Base-by-base conservation (phyloP, 108 stramenopile genomes). In the Fragilaria crotonensis region DNA sequence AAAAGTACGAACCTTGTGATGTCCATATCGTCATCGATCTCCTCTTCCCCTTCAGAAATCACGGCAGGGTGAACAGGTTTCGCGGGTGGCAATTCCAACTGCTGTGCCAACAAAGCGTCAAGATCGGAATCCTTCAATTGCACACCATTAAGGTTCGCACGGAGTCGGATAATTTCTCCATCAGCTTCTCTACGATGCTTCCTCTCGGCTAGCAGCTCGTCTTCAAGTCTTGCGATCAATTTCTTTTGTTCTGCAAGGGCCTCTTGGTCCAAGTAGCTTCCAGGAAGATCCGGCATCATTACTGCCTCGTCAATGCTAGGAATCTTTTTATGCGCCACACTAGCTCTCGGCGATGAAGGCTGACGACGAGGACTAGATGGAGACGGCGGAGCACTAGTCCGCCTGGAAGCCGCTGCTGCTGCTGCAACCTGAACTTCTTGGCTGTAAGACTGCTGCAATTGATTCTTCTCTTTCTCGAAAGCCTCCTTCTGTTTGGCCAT, bases 111-210 rank as follows among this genome's bases (percentile, higher is more conserved):
- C 48, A 81, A 72, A 52, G 72, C 79, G 56, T 82, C 74, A n/a
- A 85, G 71, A 46, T 80, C 81, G 25, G 74, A 64, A 59, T 88
- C 85, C 49, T 74, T 71, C 36, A 81, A 63, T 49, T 68, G 64
- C 17, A 84, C 78, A 26, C 82, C 82, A 48, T 73, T 87, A 41
- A 87, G 71, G 19, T 79, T 76, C 2, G 91, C 81, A 5, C 85
- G 77, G 33, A 93, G 67, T 52, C 76, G 76, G 36, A 85, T 93
- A 49, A 93, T 79, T 59, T 93, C 85, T 7, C 72, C 84, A 59
- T 85, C 84, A 20, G 85, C 84, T 27, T 82, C 85, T 27, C 74
- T 81, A 20, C 84, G 79, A 45, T 70, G 70, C 36, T 63, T 77
- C 46, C 80, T 60, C 67, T 93, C 91, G 31, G 74, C 83, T 56